Percentiles rank a stretch among this genome's conserved stretches.
Evolutionary conservation across 768 basidiomycete genomes (phyloP).

Genomic region (Thelephora aurantiotincta): DNA sequence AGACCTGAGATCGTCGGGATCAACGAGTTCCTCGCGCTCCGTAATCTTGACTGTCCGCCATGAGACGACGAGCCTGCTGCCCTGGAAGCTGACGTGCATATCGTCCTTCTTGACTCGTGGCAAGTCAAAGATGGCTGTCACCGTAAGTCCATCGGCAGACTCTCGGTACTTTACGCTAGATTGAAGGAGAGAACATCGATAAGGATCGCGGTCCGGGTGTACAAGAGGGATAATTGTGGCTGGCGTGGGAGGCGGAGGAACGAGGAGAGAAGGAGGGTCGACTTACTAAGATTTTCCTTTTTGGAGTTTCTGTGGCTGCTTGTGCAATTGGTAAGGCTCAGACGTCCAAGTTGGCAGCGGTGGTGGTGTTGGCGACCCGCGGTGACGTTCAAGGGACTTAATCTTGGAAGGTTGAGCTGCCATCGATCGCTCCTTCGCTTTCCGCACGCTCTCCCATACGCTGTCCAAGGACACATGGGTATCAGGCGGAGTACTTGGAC

Average conservation of each 20-base stretch:
- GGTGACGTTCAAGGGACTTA: constrained; percentile 41
- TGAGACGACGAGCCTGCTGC: constrained; percentile 43
- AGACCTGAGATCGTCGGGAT: not conserved
- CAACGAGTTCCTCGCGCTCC: constrained; percentile 37
- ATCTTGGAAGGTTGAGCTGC: constrained; percentile 58
- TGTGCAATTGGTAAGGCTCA: constrained; percentile 13
- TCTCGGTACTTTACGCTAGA: constrained; percentile 55
- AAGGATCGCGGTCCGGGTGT: not conserved
- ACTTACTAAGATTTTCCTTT: constrained; percentile 54
- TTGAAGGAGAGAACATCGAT: not conserved
- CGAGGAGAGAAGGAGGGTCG: not conserved
- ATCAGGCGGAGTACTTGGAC: constrained; percentile 6
- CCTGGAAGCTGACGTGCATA: constrained; percentile 62
- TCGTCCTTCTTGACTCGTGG: constrained; percentile 58
- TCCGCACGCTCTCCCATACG: constrained; percentile 53
- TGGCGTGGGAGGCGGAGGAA: not conserved
- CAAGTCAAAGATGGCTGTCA: constrained; percentile 60
- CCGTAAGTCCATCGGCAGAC: constrained; percentile 51
- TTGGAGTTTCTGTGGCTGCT: constrained; percentile 28
- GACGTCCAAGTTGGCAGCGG: constrained; percentile 1
- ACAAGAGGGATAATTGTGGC: not conserved
- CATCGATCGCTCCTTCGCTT: constrained; percentile 51
- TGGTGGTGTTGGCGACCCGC: constrained; percentile 1
- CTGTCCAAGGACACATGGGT: constrained; percentile 30
- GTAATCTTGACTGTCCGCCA: constrained; percentile 48